phyloP scores from a whole-genome alignment of 805 yeast genomes.

The Brettanomyces nanus region DNA sequence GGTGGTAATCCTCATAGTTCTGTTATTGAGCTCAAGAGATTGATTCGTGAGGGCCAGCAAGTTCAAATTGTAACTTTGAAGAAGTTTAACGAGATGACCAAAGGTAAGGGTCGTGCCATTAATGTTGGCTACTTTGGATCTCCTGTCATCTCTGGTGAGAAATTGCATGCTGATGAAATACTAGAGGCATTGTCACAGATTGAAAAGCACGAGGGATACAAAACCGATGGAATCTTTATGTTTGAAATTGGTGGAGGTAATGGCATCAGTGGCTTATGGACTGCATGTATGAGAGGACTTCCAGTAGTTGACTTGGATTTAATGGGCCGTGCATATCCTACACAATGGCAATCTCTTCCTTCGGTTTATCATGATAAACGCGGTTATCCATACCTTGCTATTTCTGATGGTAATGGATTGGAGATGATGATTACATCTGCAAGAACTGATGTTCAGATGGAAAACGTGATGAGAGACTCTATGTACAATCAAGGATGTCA shows the following conservation, averaged over 20 bases:
- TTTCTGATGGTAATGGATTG: slow-evolving; percentile 36
- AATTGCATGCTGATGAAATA: slow-evolving; percentile 32
- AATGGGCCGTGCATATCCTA: slow-evolving; percentile 43
- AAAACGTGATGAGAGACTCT: slow-evolving; percentile 32
- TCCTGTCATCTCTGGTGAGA: slow-evolving; percentile 35
- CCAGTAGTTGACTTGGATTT: slow-evolving; percentile 31
- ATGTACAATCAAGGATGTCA: slow-evolving; percentile 33
- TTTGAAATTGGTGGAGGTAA: slow-evolving; percentile 38
- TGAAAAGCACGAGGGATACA: slow-evolving; percentile 21
- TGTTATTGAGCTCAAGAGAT: slow-evolving; percentile 26
- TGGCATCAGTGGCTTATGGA: slow-evolving; percentile 27
- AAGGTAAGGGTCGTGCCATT: slow-evolving; percentile 24
- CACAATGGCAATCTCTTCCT: slow-evolving; percentile 31
- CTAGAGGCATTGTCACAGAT: slow-evolving; percentile 23
- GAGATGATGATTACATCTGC: slow-evolving; percentile 25
- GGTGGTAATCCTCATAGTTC: slow-evolving; percentile 37
- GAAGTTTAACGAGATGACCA: slow-evolving; percentile 16
- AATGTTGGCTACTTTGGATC: slow-evolving; percentile 36
- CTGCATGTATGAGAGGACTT: slow-evolving; percentile 10
- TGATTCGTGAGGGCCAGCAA: slow-evolving; percentile 26
- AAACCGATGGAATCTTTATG: slow-evolving; percentile 27
- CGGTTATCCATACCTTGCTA: slow-evolving; percentile 36
- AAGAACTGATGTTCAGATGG: slow-evolving; percentile 27
- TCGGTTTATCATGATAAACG: slow-evolving; percentile 28
- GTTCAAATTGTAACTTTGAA: slow-evolving; percentile 28